Base-by-base conservation (phyloP, 495 filamentous ascomycete genomes). In the Oidiodendron maius region DNA sequence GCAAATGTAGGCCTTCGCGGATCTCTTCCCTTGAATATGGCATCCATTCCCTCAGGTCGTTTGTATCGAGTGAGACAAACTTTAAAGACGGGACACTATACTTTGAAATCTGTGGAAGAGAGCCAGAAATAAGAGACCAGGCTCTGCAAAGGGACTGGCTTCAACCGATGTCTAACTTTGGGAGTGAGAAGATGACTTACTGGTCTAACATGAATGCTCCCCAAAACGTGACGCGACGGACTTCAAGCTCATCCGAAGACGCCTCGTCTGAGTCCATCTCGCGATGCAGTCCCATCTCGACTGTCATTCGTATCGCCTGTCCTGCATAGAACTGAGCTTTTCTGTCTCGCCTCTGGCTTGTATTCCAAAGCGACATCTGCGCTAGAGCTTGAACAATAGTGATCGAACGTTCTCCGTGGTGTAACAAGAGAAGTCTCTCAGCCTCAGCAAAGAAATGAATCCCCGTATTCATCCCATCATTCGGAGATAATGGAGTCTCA, bases 341-440 rank as follows among this genome's bases (percentile, higher is more conserved):
- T n/a, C 75, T 79, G 55, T 84, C 80, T 11, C 73, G 66, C 10
- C 77, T 77, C 56, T 72, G 76, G 52, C 77, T 78, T 11, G 77
- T 74, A 62, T 81, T 76, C 18, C 76, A 64, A 22, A 80, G 75
- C 36, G 77, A 78, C 83, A 91, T 84, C 45, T 90, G 72, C 4
- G 80, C 78, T 25, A 90, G 61, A 0, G 86, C 84, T 61, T 91
- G 87, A 22, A 89, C 80, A 3, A 82, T 87, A 11, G 86, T 89
- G 15, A 91, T 65, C 0, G 71, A 77, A 56, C 74, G 72, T 22
- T 79, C 72, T 43, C 86, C 64, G 12, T 61, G 51, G 49, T 78
- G 70, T 25, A 76, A 66, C 44, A 80, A 62, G 4, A 86, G 69
- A 5, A 89, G 64, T 18, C 68, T 64, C 50, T 78, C 71, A n/a